Percentiles rank a stretch among this genome's conserved stretches.
These are phyloP conservation scores for maize (Zea mays) DNA, from an alignment of 176 grass and related monocot genomes.

Conservation along the genomic window Zm-B73-REFERENCE-NAM-5.0 NC_050097.1:7148501-7149000, in stretches of 20 bases:
- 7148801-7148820: background rate
- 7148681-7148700: background rate
- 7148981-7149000: too few relatives aligned
- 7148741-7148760: background rate
- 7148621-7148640: conserved; percentile 61
- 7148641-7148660: conserved; percentile 66
- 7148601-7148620: conserved; percentile 13
- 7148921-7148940: too few relatives aligned
- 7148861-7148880: too few relatives aligned
- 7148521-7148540: conserved; percentile 52
- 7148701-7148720: conserved; percentile 18
- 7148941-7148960: too few relatives aligned
- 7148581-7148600: conserved; percentile 51
- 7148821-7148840: too few relatives aligned
- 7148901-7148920: too few relatives aligned
- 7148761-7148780: conserved; percentile 20
- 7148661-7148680: conserved; percentile 42
- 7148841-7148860: too few relatives aligned
- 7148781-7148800: background rate
- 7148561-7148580: conserved; percentile 71
- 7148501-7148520: conserved; percentile 73
- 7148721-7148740: conserved; percentile 38
- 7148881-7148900: too few relatives aligned
- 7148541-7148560: conserved; percentile 61
- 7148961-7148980: too few relatives aligned